These are phyloP conservation scores for Leccinum variicolor DNA, from an alignment of 768 basidiomycete species.

Conservation along the genomic window DNA sequence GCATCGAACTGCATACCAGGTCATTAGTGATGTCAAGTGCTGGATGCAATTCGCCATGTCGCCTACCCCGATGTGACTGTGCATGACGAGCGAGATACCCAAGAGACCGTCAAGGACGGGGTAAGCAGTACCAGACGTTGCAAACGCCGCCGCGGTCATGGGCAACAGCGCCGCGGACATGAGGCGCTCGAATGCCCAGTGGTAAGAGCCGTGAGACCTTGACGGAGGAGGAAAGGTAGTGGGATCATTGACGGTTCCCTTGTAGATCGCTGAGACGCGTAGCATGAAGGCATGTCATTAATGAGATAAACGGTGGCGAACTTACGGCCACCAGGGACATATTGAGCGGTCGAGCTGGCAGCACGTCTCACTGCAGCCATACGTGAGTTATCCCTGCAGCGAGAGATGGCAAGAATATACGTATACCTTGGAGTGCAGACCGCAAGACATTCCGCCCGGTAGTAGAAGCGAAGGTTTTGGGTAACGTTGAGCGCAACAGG, in stretches of 20 bases:
- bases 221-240: constrained; percentile 83
- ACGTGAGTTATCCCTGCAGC: background rate
- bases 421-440: constrained; percentile 41
- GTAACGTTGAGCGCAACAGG: constrained; percentile 47
- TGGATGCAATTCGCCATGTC: background rate
- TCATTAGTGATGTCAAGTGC: background rate
- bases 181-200: constrained; percentile 90
- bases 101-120: constrained; percentile 89
- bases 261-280: constrained; percentile 62
- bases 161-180: constrained; percentile 88
- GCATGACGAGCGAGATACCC: constrained; percentile 83
- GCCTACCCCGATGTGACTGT: constrained; percentile 91
- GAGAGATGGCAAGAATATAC: background rate
- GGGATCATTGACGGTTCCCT: constrained; percentile 94
- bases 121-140: constrained; percentile 68
- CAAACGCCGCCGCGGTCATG: constrained; percentile 82
- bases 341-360: constrained; percentile 35
- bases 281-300: background rate
- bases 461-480: constrained; percentile 38
- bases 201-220: constrained; percentile 85
- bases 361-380: constrained; percentile 38
- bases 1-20: constrained; percentile 58
- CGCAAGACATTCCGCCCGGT: constrained; percentile 38
- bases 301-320: constrained; percentile 13
- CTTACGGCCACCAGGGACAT: constrained; percentile 73